Base-by-base conservation (phyloP, 148 eudicot genomes). In the Camellia japonica region DNA sequence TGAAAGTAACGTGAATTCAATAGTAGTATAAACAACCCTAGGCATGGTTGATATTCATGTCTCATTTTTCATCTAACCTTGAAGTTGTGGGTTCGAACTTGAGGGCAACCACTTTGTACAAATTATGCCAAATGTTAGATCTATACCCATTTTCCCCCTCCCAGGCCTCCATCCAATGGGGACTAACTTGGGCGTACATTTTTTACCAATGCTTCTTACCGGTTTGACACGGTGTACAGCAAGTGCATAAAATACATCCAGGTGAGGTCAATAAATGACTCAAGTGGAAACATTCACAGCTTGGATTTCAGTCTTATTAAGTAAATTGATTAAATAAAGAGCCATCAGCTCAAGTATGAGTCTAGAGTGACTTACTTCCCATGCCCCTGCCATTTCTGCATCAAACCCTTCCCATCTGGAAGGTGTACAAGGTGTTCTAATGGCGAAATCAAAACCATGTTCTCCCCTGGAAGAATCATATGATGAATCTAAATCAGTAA, bases 351-450 rank as follows among this genome's bases (percentile, higher is more conserved):
- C 46, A 12, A 83, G 43, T 14, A 81, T 61, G 15, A 72, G 58
- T 8, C 18, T 52, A 30, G 14, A 64, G 78, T 55, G 62, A 84
- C 87, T 82, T 80, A 94, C 98, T 91, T 94, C 98, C 98, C 98
- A 94, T 73, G 98, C 93, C 78, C 79, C 78, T 75, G 97, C 81
- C 99, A 96, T 96, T 90, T 96, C 99, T 49, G 82, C 73, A 76
- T 92, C 98, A 79, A 92, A 96, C 23, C 91, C 98, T 56, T 85
- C 88, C 99, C 99, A 96, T 85, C 99, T 91, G 78, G 95, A 74
- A 82, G 98, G 97, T 61, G 97, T 91, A 83, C 97, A 93, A 64
- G 99, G 99, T 71, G 99, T 96, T 85, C 93, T 89, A 78, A 96
- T 88, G 72, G 93, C 87, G 79, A 96, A 96, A 83, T 96, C 98